Evolutionary conservation across 306 rosid genomes (phyloP).

Genomic region (Pyrus communis): DNA sequence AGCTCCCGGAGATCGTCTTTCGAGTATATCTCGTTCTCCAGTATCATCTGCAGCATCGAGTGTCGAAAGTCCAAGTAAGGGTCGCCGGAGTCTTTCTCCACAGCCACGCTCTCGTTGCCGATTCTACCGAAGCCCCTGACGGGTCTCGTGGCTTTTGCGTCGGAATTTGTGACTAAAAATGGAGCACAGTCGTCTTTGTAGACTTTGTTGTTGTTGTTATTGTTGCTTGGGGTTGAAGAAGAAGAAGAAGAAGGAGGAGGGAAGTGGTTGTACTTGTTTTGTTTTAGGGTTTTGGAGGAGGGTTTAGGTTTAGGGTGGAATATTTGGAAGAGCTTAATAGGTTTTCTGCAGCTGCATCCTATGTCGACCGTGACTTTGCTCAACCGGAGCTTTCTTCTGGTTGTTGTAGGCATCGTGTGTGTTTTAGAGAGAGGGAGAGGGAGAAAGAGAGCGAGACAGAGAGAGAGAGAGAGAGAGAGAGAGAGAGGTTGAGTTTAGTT

Average conservation of each 20-base stretch:
- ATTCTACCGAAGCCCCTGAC: slow-evolving; percentile 51
- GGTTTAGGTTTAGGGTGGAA: slow-evolving; percentile 48
- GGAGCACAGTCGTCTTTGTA: slow-evolving; percentile 27
- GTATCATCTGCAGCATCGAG: slow-evolving; percentile 89
- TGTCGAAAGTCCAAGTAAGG: slow-evolving; percentile 80
- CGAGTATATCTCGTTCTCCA: slow-evolving; percentile 81
- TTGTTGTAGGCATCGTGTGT: slow-evolving; percentile 35
- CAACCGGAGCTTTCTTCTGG: slow-evolving; percentile 37
- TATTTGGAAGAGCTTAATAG: slow-evolving; percentile 32
- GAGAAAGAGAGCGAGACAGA: neutral
- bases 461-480: neutral
- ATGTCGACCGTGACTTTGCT: slow-evolving; percentile 50
- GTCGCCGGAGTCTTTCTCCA: slow-evolving; percentile 88
- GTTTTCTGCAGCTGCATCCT: slow-evolving; percentile 64
- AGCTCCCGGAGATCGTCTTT: slow-evolving; percentile 70
- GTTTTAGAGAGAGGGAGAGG: neutral
- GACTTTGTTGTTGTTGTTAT: slow-evolving; percentile 21
- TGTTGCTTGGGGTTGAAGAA: slow-evolving; percentile 29
- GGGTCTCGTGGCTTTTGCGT: slow-evolving; percentile 8
- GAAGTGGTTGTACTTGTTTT: neutral
- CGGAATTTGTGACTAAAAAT: slow-evolving; percentile 19
- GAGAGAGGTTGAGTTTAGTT: slow-evolving; percentile 5
- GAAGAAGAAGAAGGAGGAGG: slow-evolving; percentile 17
- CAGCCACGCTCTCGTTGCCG: slow-evolving; percentile 77
- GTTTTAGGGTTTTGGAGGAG: slow-evolving; percentile 25